phyloP scores from a whole-genome alignment of 2,329 filamentous ascomycete species.

The Monosporascus sp. region DNA sequence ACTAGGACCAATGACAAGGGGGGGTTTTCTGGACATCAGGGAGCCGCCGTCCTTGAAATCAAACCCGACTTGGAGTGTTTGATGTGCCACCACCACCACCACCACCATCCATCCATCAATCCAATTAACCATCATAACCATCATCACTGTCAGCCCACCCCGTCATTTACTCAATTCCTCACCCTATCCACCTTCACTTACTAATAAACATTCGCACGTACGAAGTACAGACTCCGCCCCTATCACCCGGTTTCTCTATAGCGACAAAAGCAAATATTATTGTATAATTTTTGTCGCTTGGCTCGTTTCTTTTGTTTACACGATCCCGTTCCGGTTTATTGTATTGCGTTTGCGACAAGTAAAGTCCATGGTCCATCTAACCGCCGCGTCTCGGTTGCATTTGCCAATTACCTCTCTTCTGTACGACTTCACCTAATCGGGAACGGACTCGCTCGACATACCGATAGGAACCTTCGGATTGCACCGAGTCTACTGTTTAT shows the following conservation, averaged over 20 bases:
- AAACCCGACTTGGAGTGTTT: not conserved
- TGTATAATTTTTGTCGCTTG: not conserved
- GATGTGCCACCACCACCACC: not conserved
- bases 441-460: not conserved
- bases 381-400: not conserved
- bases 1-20: too few relatives aligned
- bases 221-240: too few relatives aligned
- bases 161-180: too few relatives aligned
- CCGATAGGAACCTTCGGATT: not conserved
- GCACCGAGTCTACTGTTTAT: not conserved
- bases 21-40: too few relatives aligned
- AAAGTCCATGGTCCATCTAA: not conserved
- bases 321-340: not conserved
- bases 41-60: not conserved
- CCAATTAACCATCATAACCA: not conserved
- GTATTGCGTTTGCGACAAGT: not conserved
- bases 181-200: too few relatives aligned
- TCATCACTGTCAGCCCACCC: not conserved
- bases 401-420: not conserved
- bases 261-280: not conserved
- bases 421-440: not conserved
- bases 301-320: not conserved
- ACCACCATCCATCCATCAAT: not conserved
- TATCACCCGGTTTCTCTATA: too few relatives aligned
- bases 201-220: too few relatives aligned